Percentiles rank a stretch among this genome's conserved stretches.
Evolutionary conservation across 2,329 filamentous ascomycete species (phyloP).

Genomic region (Fusarium sororula): DNA sequence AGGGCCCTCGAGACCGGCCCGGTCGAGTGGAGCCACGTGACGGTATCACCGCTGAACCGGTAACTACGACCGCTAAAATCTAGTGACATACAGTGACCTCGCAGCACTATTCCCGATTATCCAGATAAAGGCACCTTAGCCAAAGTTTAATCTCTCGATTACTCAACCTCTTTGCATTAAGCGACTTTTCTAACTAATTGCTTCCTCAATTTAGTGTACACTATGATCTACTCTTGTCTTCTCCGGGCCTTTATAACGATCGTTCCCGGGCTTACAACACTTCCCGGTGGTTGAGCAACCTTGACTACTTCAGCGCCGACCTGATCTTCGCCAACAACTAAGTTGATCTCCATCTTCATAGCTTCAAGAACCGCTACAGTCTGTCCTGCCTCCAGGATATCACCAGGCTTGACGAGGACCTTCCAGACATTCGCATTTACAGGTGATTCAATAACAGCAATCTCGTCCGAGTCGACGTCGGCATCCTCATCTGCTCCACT

Average conservation of each 20-base stretch:
- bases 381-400: background rate
- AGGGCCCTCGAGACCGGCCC: background rate
- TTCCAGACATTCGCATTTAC: background rate
- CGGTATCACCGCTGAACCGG: background rate
- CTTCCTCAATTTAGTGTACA: background rate
- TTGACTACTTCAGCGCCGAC: background rate
- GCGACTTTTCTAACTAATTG: background rate
- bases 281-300: background rate
- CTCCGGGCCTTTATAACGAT: background rate
- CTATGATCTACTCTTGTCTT: background rate
- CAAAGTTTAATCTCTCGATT: background rate
- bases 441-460: background rate
- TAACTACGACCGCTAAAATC: background rate
- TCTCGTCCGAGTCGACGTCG: background rate
- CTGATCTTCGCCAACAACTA: background rate
- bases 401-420: background rate
- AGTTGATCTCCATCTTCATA: constrained; percentile 1
- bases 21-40: constrained; percentile 1
- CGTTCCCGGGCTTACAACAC: background rate
- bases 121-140: background rate
- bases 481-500: background rate
- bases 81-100: background rate
- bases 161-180: background rate
- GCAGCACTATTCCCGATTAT: background rate
- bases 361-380: background rate